Conservation (phyloP, 2,329 filamentous ascomycete species). For the Arthrobotrys megalospora region DNA sequence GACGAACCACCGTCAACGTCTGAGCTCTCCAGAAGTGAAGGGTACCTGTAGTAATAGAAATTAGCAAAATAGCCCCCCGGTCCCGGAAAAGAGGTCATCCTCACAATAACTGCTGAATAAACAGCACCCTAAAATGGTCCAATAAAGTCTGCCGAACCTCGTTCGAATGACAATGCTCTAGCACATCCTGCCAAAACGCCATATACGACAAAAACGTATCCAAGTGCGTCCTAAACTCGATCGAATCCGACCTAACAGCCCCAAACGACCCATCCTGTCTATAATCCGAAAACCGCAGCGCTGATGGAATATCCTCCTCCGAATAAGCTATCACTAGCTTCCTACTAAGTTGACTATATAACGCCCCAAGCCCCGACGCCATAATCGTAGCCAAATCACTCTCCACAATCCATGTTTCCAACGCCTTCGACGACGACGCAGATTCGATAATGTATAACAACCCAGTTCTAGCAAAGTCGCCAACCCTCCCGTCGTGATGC, state of each 20-base stretch:
- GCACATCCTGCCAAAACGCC: conserved; percentile 96
- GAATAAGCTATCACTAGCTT: conserved; percentile 86
- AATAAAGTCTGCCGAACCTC: conserved; percentile 94
- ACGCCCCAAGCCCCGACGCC: conserved; percentile 91
- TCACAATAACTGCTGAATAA: conserved; percentile 91
- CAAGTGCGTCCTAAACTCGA: conserved; percentile 86
- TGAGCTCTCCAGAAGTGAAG: conserved; percentile 94
- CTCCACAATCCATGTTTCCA: conserved; percentile 97
- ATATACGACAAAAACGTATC: conserved; percentile 95
- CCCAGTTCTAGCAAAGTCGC: conserved; percentile 95
- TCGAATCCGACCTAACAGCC: conserved; percentile 80
- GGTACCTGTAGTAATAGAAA: conserved; percentile 76
- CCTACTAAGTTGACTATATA: conserved; percentile 79
- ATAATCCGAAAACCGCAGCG: conserved; percentile 92
- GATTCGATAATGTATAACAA: conserved; percentile 96
- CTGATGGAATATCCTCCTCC: conserved; percentile 81
- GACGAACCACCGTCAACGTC: conserved; percentile 97
- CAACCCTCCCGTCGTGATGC: conserved; percentile 92
- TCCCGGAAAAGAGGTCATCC: conserved; percentile 66
- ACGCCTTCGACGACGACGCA: conserved; percentile 82
- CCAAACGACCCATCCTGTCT: conserved; percentile 72
- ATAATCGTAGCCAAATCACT: conserved; percentile 96
- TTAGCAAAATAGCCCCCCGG: conserved; percentile 38
- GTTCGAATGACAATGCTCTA: conserved; percentile 92
- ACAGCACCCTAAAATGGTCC: conserved; percentile 97